phyloP scores from a whole-genome alignment of 441 rosid genomes.

The Populus hybrid region DNA sequence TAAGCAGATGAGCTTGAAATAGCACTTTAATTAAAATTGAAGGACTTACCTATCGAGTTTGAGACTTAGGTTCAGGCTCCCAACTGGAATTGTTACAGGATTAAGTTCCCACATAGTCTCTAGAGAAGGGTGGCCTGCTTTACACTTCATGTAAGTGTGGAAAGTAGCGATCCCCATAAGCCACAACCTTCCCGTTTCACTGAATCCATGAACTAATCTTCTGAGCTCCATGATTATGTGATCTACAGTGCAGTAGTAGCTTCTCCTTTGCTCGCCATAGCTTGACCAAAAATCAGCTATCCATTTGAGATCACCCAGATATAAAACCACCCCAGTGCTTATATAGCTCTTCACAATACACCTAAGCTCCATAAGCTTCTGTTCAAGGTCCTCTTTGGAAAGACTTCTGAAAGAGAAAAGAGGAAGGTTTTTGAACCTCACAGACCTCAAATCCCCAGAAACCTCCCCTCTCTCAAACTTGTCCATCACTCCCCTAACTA shows the following conservation, averaged over 20 bases:
- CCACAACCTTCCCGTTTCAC: slow-evolving; percentile 43
- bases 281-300: slow-evolving; percentile 59
- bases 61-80: slow-evolving; percentile 54
- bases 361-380: slow-evolving; percentile 52
- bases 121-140: slow-evolving; percentile 55
- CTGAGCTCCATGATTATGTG: slow-evolving; percentile 54
- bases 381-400: slow-evolving; percentile 51
- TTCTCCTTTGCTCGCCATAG: slow-evolving; percentile 43
- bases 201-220: slow-evolving; percentile 39
- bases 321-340: slow-evolving; percentile 51
- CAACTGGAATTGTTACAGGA: slow-evolving; percentile 50
- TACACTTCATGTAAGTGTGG: slow-evolving; percentile 53
- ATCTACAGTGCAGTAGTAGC: slow-evolving; percentile 38
- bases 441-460: slow-evolving; percentile 42
- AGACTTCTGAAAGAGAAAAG: slow-evolving; percentile 43
- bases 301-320: slow-evolving; percentile 64
- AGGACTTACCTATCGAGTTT: slow-evolving; percentile 47
- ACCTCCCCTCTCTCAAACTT: slow-evolving; percentile 48
- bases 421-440: slow-evolving; percentile 50
- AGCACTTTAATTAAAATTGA: background rate
- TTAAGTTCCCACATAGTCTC: slow-evolving; percentile 59
- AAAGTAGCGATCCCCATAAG: slow-evolving; percentile 56
- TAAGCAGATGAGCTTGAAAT: background rate
- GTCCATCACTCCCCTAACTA: slow-evolving; percentile 48
- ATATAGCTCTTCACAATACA: slow-evolving; percentile 37